phyloP scores from a whole-genome alignment of 768 basidiomycete species.

The Suillus alpinus region DNA sequence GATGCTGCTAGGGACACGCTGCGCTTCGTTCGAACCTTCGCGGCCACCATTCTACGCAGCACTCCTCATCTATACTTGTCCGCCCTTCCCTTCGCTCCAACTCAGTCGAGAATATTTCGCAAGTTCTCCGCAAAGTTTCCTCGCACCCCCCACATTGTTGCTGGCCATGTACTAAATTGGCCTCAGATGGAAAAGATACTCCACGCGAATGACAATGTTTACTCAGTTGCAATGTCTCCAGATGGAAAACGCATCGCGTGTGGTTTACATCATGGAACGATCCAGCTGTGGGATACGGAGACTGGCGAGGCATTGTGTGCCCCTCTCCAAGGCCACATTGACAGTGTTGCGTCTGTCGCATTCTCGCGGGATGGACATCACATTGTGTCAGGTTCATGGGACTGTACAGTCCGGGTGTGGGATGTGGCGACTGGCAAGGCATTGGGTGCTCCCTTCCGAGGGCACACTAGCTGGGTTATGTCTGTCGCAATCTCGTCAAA shows the following conservation, averaged over 20 bases:
- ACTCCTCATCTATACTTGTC: conserved; percentile 25
- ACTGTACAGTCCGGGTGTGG: conserved; percentile 14
- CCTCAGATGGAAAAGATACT: conserved; percentile 1
- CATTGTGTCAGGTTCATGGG: conserved; percentile 13
- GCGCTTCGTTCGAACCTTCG: conserved; percentile 12
- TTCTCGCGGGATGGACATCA: conserved; percentile 5
- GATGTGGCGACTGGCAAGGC: background rate
- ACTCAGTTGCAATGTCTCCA: background rate
- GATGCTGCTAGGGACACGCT: too few species aligned
- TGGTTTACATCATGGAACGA: conserved; percentile 1
- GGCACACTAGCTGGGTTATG: background rate
- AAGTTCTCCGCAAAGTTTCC: conserved; percentile 14
- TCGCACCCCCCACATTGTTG: background rate
- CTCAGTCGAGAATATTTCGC: conserved; percentile 13
- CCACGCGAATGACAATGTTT: fast-evolving
- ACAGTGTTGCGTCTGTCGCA: background rate
- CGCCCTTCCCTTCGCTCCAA: conserved; percentile 21
- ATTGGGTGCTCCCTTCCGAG: background rate
- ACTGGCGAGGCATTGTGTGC: conserved; percentile 1
- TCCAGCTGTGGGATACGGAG: conserved; percentile 4
- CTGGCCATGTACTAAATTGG: background rate
- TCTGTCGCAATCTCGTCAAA: conserved; percentile 26
- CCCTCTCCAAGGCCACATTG: conserved; percentile 4
- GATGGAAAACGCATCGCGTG: conserved; percentile 3
- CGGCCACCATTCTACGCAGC: conserved; percentile 11